phyloP scores from a whole-genome alignment of 306 rosid genomes.

The Pueraria montana region DNA sequence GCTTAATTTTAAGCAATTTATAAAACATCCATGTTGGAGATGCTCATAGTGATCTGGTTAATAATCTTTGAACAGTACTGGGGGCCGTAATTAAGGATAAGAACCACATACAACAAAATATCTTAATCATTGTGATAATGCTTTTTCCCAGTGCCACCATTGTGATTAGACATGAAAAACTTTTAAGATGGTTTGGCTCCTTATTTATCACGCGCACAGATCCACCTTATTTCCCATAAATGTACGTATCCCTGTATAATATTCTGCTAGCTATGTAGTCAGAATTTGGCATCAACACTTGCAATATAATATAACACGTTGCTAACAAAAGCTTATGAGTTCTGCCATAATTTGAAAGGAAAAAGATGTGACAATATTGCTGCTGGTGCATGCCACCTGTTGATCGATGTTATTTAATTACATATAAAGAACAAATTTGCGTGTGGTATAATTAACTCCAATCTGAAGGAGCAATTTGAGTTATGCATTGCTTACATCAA shows the following conservation, averaged over 20 bases:
- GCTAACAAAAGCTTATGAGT: background rate
- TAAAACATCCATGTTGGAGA: too few species aligned
- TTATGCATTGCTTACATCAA: background rate
- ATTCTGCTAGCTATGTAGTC: background rate
- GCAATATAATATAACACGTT: background rate
- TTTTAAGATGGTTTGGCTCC: background rate
- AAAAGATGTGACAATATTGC: background rate
- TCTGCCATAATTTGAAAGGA: conserved; percentile 9
- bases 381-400: background rate
- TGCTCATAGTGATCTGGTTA: background rate
- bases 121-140: background rate
- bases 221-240: background rate
- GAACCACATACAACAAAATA: conserved; percentile 4
- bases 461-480: background rate
- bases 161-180: background rate
- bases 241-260: background rate
- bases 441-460: background rate
- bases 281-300: background rate
- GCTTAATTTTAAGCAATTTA: too few species aligned
- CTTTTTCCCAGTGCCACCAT: background rate
- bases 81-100: background rate
- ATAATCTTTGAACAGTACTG: background rate
- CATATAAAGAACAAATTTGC: background rate
- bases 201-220: too few species aligned
- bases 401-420: background rate